Conservation (phyloP, 2,329 filamentous ascomycete genomes). For the Scortechinia acanthostroma region DNA sequence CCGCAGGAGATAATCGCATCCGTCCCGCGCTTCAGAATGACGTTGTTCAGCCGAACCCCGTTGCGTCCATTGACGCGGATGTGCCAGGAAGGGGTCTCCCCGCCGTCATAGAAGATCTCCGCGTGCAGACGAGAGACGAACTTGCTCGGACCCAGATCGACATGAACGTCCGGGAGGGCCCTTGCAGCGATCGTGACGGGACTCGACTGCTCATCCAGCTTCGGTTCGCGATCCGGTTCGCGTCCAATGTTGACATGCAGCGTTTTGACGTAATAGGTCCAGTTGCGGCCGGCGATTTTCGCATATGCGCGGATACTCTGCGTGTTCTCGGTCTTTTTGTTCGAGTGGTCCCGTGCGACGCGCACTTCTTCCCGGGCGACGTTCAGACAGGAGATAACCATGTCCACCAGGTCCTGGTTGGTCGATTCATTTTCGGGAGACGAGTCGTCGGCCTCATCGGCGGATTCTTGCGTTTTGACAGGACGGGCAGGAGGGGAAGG, state of each 20-base stretch:
- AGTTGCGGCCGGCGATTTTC: conserved; percentile 37
- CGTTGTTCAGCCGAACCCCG: conserved; percentile 77
- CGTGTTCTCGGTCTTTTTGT: conserved; percentile 30
- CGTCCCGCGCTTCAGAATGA: conserved; percentile 55
- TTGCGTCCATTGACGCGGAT: conserved; percentile 86
- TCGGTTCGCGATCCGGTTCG: conserved; percentile 32
- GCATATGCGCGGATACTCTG: conserved; percentile 37
- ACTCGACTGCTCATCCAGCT: conserved; percentile 30
- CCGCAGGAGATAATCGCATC: conserved; percentile 66
- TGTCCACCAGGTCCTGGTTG: conserved; percentile 32
- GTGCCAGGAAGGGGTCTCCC: conserved; percentile 65
- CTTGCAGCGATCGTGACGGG: conserved; percentile 31
- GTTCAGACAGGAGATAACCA: conserved; percentile 34
- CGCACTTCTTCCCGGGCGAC: conserved; percentile 28
- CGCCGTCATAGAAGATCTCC: conserved; percentile 65
- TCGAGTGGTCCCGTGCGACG: conserved; percentile 31
- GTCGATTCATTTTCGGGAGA: conserved; percentile 26
- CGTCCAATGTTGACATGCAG: conserved; percentile 37
- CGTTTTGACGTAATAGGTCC: conserved; percentile 41
- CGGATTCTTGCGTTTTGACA: conserved; percentile 15
- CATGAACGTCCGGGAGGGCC: conserved; percentile 55
- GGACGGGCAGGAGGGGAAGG: background rate
- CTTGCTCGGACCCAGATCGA: conserved; percentile 81
- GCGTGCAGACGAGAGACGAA: conserved; percentile 74
- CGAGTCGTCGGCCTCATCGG: conserved; percentile 28